These are phyloP conservation scores for Alnus rubra DNA, from an alignment of 306 rosid genomes.

Conservation along the genomic window DNA sequence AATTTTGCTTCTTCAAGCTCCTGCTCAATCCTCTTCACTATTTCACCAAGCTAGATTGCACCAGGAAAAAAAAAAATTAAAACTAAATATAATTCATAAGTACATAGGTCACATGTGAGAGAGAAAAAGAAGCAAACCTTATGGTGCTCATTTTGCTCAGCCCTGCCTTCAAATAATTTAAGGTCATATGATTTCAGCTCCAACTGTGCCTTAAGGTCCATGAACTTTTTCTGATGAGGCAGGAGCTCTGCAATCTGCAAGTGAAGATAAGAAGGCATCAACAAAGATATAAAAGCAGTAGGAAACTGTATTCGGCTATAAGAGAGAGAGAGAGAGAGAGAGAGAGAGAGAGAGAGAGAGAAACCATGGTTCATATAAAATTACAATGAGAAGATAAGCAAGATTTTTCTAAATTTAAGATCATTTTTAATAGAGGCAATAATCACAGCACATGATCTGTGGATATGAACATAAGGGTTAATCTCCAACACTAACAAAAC, in stretches of 20 bases:
- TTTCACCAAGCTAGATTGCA: conserved; percentile 71
- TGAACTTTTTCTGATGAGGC: conserved; percentile 78
- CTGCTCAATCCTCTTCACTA: conserved; percentile 79
- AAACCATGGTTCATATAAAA: no score
- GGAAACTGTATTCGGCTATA: background rate
- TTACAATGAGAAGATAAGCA: no score
- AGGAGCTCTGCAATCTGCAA: conserved; percentile 71
- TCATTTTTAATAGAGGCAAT: no score
- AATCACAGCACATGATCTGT: no score
- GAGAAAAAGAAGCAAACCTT: conserved; percentile 60
- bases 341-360: no score
- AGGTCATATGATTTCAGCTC: conserved; percentile 86
- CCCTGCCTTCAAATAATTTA: conserved; percentile 79
- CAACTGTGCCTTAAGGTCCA: conserved; percentile 64
- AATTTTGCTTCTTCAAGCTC: conserved; percentile 81
- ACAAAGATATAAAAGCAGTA: background rate
- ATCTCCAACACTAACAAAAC: no score
- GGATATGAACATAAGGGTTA: no score
- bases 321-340: background rate
- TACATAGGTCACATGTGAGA: conserved; percentile 5
- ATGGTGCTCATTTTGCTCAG: conserved; percentile 94
- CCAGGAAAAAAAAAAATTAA: conserved; percentile 18
- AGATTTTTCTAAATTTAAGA: no score
- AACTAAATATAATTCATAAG: background rate
- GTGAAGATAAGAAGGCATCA: conserved; percentile 29